phyloP scores from a whole-genome alignment of 345 rosid species.

The Garcia nutans region DNA sequence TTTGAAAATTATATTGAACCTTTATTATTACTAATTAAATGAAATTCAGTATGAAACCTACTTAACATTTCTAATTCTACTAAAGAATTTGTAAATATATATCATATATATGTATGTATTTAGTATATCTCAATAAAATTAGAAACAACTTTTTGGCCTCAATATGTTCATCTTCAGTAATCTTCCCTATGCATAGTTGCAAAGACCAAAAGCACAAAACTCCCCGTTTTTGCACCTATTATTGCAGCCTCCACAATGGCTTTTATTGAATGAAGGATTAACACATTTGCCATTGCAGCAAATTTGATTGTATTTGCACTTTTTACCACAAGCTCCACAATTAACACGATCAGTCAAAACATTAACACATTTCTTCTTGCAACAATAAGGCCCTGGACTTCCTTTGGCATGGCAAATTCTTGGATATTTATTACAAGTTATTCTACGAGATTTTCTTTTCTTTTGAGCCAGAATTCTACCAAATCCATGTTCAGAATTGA shows the following conservation, averaged over 20 bases:
- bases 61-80: too few species aligned
- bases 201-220: constrained; percentile 37
- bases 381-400: constrained; percentile 38
- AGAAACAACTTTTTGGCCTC: background rate
- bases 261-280: constrained; percentile 27
- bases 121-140: too few species aligned
- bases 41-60: too few species aligned
- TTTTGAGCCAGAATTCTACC: constrained; percentile 4
- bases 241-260: constrained; percentile 36
- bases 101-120: too few species aligned
- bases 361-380: constrained; percentile 38
- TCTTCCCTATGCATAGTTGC: constrained; percentile 33
- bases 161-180: background rate
- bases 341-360: constrained; percentile 23
- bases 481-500: background rate
- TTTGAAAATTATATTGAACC: too few species aligned
- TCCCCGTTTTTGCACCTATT: constrained; percentile 31
- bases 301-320: constrained; percentile 38
- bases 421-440: constrained; percentile 25
- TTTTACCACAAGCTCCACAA: constrained; percentile 44
- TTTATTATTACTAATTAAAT: too few species aligned
- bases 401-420: constrained; percentile 27
- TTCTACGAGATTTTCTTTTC: background rate
- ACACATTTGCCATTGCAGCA: constrained; percentile 47
- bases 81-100: too few species aligned